Conservation (phyloP, 1,284 basidiomycete species). For the Apiotrichum veenhuisii region DNA sequence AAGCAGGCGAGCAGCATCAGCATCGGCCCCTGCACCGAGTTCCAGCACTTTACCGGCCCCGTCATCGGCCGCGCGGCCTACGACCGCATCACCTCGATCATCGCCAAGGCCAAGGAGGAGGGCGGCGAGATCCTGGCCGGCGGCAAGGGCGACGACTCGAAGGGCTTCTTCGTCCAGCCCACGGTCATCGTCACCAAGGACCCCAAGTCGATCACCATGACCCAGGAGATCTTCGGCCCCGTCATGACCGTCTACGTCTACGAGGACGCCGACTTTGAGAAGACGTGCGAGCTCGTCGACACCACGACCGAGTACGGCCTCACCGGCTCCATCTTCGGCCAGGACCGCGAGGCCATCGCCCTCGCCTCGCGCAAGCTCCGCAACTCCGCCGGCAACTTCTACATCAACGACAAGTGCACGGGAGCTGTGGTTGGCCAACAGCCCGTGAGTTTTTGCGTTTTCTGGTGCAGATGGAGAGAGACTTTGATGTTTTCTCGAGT, state of each 20-base stretch:
- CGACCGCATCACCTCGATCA: conserved; percentile 81
- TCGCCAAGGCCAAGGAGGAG: conserved; percentile 80
- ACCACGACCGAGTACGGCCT: conserved; percentile 82
- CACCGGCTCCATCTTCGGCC: conserved; percentile 84
- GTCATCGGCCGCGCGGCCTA: conserved; percentile 84
- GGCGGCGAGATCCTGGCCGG: conserved; percentile 87
- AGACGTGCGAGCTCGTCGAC: conserved; percentile 84
- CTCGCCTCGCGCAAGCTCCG: conserved; percentile 72
- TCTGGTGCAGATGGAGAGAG: conserved; percentile 39
- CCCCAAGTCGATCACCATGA: conserved; percentile 85
- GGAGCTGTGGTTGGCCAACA: conserved; percentile 95
- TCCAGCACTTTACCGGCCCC: conserved; percentile 87
- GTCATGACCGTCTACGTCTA: conserved; percentile 88
- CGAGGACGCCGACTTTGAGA: conserved; percentile 76
- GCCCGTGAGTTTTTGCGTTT: conserved; percentile 66
- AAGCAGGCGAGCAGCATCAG: conserved; percentile 76
- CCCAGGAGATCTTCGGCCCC: conserved; percentile 95
- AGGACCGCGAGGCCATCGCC: conserved; percentile 71
- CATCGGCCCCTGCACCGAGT: conserved; percentile 74
- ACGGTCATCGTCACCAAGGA: conserved; percentile 93
- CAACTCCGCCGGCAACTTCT: conserved; percentile 70
- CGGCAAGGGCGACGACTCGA: conserved; percentile 78
- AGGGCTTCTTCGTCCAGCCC: conserved; percentile 89
- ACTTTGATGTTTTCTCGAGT: not conserved
- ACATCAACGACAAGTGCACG: conserved; percentile 86